Percentiles rank a stretch among this genome's conserved stretches.
Conservation (phyloP, 306 rosid genomes). For the Carpinus viminea region DNA sequence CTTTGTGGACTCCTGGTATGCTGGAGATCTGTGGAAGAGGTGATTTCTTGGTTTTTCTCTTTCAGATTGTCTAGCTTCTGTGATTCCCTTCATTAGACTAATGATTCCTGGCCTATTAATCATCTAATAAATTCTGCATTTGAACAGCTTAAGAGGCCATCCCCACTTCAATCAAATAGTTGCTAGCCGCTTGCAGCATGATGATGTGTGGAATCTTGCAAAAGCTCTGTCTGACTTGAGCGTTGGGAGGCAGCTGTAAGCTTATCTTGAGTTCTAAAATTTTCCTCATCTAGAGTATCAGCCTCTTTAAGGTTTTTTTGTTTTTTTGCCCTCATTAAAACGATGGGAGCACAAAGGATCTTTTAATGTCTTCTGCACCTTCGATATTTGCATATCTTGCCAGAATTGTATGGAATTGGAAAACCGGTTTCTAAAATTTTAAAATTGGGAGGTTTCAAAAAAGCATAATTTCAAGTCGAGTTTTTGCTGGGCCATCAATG, state of each 20-base stretch:
- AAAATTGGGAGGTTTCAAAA: background rate
- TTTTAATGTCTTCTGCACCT: background rate
- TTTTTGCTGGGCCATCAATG: too few relatives aligned
- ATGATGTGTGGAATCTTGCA: conserved; percentile 59
- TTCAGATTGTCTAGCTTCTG: conserved; percentile 22
- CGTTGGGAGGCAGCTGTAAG: conserved; percentile 92
- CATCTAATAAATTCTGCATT: conserved; percentile 16
- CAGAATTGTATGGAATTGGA: background rate
- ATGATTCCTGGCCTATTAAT: background rate
- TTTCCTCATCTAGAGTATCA: conserved; percentile 24
- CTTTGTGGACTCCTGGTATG: conserved; percentile 78
- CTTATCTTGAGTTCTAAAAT: conserved; percentile 16
- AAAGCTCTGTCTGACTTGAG: conserved; percentile 72
- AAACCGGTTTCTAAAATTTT: background rate
- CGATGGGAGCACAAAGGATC: background rate
- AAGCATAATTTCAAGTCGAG: background rate
- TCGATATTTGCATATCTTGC: background rate
- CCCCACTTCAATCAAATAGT: conserved; percentile 65
- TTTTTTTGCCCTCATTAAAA: too few relatives aligned
- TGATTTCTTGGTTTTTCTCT: conserved; percentile 29
- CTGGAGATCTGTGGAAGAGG: conserved; percentile 85
- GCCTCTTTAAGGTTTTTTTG: background rate
- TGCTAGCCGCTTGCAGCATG: conserved; percentile 62
- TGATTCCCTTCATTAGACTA: conserved; percentile 20
- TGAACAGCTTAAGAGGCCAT: conserved; percentile 78